These are phyloP conservation scores for Yamadazyma aaseri DNA, from an alignment of 1,139 yeast species.

Conservation along the genomic window DNA sequence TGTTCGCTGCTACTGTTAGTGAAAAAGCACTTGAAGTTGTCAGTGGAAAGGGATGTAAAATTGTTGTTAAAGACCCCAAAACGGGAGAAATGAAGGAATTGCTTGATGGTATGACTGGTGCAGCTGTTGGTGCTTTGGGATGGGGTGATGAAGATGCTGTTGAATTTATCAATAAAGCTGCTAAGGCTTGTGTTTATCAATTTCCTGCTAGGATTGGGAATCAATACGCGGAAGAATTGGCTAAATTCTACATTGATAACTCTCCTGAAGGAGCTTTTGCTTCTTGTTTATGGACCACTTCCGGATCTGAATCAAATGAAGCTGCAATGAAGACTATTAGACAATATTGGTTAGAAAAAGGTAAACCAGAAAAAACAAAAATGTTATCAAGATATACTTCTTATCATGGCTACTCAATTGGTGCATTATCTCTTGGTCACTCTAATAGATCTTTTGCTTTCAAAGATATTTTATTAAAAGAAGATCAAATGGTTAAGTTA, in stretches of 20 bases:
- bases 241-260: constrained; percentile 50
- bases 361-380: constrained; percentile 47
- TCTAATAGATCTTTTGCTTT: constrained; percentile 43
- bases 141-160: constrained; percentile 55
- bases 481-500: constrained; percentile 43
- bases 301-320: constrained; percentile 64
- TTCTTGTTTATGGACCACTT: constrained; percentile 55
- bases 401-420: constrained; percentile 61
- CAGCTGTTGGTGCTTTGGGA: constrained; percentile 63
- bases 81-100: constrained; percentile 41
- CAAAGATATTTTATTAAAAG: constrained; percentile 40
- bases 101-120: constrained; percentile 61
- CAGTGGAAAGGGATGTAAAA: constrained; percentile 47
- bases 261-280: constrained; percentile 56
- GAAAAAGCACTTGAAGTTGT: constrained; percentile 42
- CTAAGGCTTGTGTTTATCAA: constrained; percentile 43
- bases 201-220: constrained; percentile 46
- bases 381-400: constrained; percentile 53
- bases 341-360: constrained; percentile 54
- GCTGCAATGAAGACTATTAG: constrained; percentile 56
- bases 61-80: constrained; percentile 43
- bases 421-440: constrained; percentile 50
- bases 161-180: constrained; percentile 49
- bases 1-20: constrained; percentile 43
- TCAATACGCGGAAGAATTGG: constrained; percentile 48